Evolutionary conservation across 306 rosid species (phyloP).

Genomic region (Lagenaria siceraria): DNA sequence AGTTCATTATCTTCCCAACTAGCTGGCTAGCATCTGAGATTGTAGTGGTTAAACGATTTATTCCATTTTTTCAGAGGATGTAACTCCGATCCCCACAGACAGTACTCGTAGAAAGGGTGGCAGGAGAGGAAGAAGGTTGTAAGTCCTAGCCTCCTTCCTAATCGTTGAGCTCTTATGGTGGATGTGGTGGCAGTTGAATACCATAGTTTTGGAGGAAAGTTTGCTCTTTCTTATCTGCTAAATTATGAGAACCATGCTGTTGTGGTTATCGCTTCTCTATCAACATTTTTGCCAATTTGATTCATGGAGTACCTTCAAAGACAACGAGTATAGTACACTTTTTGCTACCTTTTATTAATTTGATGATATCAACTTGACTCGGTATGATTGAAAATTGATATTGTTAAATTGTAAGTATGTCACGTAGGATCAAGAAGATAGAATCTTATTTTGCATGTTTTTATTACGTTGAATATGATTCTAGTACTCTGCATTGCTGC

Average conservation of each 20-base stretch:
- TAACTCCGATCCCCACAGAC: constrained; percentile 41
- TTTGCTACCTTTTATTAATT: neutral
- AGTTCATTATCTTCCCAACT: neutral
- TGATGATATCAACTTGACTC: neutral
- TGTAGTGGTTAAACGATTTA: neutral
- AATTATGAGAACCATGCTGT: neutral
- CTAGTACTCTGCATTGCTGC: neutral
- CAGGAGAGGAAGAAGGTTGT: constrained; percentile 40
- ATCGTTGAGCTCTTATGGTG: neutral
- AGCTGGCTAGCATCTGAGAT: neutral
- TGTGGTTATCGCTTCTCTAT: neutral
- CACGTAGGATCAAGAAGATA: too few species aligned
- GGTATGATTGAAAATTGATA: neutral
- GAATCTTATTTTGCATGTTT: neutral
- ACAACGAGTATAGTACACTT: neutral
- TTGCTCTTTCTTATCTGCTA: neutral
- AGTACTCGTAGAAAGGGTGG: constrained; percentile 49
- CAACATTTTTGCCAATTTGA: neutral
- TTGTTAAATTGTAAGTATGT: too few species aligned
- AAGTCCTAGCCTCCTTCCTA: neutral
- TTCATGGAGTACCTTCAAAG: neutral
- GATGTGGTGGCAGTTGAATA: neutral
- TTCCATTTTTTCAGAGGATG: constrained; percentile 27
- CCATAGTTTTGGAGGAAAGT: neutral
- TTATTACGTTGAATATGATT: neutral